Evolutionary conservation across 1,139 yeast species (phyloP), one percentile per base, ranked within the genome.

Genomic region (Scheffersomyces cryptocercus): DNA sequence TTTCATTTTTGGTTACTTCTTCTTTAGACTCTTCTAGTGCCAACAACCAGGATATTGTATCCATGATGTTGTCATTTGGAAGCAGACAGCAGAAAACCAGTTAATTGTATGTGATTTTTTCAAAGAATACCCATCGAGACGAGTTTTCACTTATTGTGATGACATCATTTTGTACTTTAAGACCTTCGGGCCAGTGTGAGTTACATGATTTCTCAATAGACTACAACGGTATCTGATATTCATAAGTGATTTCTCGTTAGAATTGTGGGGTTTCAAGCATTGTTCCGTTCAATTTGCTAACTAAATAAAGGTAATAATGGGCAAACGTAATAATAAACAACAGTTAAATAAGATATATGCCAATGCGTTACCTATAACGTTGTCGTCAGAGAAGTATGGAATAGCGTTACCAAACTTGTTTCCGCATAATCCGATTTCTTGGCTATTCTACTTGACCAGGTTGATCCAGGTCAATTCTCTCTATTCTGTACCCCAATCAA

Each of bases 221-320:
- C 98, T 90, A 90, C 97, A 90, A 90, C 98, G 98, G 98, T 90
- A 90, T 90, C 98, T 90, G 98, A 90, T 49, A 49, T 43, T 33
- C 35, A 36, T 20, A 20, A 20, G 26, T 20, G 26, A 20, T 20
- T 20, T 20, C 26, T 20, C 26, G 20, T 20, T 20, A 3, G 7
- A 20, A 20, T 20, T 3, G 26, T 6, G 20, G 26, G 26, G 26
- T 20, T 20, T 20, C 8, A 20, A 36, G 30, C 32, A 3, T 15
- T 28, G 28, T 31, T 28, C 13, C 12, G n/a, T 35, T 16, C 38
- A 29, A 28, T 34, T 38, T 47, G 51, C 54, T 54, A 53, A 55
- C 54, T 44, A 28, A 47, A 46, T 35, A 49, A 46, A 39, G 53
- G 36, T 35, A 39, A 44, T 35, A 39, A 56, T 57, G 65, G 60